Base-by-base conservation (phyloP, 106 monocot genomes). In the Dendrobium nobile region DNA sequence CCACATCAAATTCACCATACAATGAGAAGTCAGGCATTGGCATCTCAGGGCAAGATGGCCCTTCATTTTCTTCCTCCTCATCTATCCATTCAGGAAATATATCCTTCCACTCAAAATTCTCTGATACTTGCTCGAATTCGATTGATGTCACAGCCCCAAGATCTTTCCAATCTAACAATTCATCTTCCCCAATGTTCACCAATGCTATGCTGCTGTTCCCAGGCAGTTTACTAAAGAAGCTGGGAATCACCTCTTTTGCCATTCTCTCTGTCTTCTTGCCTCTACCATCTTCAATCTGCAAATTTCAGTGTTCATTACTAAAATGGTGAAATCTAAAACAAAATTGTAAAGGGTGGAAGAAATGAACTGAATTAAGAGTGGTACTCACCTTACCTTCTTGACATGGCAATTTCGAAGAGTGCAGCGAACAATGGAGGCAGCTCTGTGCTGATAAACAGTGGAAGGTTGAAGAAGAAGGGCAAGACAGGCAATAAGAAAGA, bases 51-150 rank as follows among this genome's bases (percentile, higher is more conserved):
- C 96, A 96, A 42, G 81, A 78, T 8, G 95, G 84, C 8, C 78
- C 84, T 72, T 76, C 88, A 81, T 84, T 86, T 68, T 82, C 83
- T 80, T 91, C 91, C 86, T 96, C 96, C 73, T 95, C 95, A 79
- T 95, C 90, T 65, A 95, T 93, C 95, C 89, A 92, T 56, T 92
- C 93, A 2, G 96, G 96, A 88, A 93, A 96, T 28, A 96, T 41
- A 75, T 96, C 86, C 80, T 88, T 88, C 96, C 96, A 96, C 64
- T 88, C 75, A 4, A 93, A 79, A 18, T 67, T 72, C 40, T 54
- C 75, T 9, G 91, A 88, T 0, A 88, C 91, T 0, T 13, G 80
- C 24, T 93, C 88, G 78, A 96, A 91, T 9, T 79, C 44, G 55
- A 96, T 80, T 19, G 22, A 15, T 17, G 67, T 81, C 7, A 68